Percentiles rank a stretch among this genome's conserved stretches.
Conservation (phyloP, 2,329 filamentous ascomycete genomes). For the Arthrobotrys megalospora region DNA sequence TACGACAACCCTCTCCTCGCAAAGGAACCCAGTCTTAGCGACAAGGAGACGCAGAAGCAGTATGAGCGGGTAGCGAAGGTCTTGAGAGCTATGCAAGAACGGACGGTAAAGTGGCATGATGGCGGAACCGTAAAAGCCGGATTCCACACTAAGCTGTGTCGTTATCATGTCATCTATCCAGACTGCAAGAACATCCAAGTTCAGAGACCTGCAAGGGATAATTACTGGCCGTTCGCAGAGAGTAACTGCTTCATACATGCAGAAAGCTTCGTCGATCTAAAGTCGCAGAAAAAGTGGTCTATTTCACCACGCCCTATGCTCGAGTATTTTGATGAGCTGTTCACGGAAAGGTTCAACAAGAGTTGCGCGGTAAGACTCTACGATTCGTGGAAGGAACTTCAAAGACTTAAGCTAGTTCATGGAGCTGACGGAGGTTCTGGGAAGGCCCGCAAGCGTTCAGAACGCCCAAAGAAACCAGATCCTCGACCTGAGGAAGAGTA, state of each 20-base stretch:
- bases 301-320: conserved; percentile 10
- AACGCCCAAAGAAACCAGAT: too few species aligned
- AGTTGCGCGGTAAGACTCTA: conserved; percentile 13
- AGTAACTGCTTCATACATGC: conserved; percentile 23
- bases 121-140: conserved; percentile 5
- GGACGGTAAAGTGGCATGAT: not conserved
- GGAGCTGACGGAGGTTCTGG: not conserved
- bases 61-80: not conserved
- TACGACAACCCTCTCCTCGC: conserved; percentile 39
- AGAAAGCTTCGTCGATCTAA: not conserved
- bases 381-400: not conserved
- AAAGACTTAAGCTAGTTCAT: not conserved
- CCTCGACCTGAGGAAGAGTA: not conserved
- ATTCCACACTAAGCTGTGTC: conserved; percentile 54
- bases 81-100: not conserved
- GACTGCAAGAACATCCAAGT: conserved; percentile 36
- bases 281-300: conserved; percentile 2
- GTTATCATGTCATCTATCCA: conserved; percentile 54
- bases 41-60: not conserved
- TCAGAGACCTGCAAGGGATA: not conserved
- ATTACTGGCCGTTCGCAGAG: conserved; percentile 48
- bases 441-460: not conserved
- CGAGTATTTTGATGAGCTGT: conserved; percentile 30
- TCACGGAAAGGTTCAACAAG: conserved; percentile 8
- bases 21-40: not conserved